Evolutionary conservation across 768 basidiomycete genomes (phyloP).

Genomic region (Suillus decipiens): DNA sequence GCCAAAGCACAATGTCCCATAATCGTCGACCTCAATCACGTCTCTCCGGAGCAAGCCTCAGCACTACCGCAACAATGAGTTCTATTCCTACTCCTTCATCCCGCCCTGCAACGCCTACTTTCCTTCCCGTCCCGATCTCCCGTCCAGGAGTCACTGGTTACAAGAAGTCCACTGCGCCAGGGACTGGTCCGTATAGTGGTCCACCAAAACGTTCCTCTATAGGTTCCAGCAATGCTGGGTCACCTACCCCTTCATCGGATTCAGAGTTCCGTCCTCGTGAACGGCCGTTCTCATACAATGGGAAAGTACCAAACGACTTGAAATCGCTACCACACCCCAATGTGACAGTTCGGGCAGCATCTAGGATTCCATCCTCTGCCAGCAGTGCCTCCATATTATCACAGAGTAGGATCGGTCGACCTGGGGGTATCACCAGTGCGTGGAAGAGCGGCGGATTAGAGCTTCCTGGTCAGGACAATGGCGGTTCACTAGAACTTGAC

Average conservation of each 20-base stretch:
- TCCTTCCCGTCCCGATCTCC: constrained; percentile 67
- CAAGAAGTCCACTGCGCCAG: constrained; percentile 63
- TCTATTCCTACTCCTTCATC: constrained; percentile 68
- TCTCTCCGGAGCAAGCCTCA: constrained; percentile 61
- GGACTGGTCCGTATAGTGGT: constrained; percentile 40
- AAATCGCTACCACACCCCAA: constrained; percentile 48
- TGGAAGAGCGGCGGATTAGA: constrained; percentile 44
- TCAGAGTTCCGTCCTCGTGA: constrained; percentile 27
- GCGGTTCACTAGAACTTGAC: constrained; percentile 21
- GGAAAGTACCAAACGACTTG: constrained; percentile 24
- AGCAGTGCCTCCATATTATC: constrained; percentile 32
- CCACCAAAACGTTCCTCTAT: constrained; percentile 61
- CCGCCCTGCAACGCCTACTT: constrained; percentile 75
- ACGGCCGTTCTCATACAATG: constrained; percentile 29
- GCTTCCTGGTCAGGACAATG: constrained; percentile 23
- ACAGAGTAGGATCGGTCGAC: constrained; percentile 50
- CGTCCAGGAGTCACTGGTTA: constrained; percentile 46
- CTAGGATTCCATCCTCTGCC: constrained; percentile 41
- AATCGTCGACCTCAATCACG: constrained; percentile 73
- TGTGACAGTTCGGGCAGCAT: constrained; percentile 48
- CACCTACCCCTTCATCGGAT: constrained; percentile 31
- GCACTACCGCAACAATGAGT: constrained; percentile 56
- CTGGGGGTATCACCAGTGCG: constrained; percentile 40
- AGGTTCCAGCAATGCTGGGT: constrained; percentile 43
- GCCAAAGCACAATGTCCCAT: constrained; percentile 45